Evolutionary conservation across 2,329 filamentous ascomycete species (phyloP).

Genomic region (Clarireedia monteithiana): DNA sequence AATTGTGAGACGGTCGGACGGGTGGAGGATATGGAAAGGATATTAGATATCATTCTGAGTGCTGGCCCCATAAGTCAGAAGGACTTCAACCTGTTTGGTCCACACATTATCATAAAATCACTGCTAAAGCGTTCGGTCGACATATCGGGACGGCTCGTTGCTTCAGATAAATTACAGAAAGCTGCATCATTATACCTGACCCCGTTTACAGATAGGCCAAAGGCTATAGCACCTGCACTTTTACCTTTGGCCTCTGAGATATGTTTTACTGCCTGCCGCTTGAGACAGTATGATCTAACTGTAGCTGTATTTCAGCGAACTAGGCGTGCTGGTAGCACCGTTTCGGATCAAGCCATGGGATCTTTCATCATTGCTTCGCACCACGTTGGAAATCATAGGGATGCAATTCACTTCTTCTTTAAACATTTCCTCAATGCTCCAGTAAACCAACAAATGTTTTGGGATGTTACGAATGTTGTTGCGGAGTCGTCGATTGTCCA

Average conservation of each 20-base stretch:
- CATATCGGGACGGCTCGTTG: not conserved
- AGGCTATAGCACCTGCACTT: constrained; percentile 8
- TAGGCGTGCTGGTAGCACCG: constrained; percentile 8
- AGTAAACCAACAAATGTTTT: constrained; percentile 17
- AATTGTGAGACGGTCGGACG: constrained; percentile 10
- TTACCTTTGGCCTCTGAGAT: constrained; percentile 16
- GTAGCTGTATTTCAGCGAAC: constrained; percentile 19
- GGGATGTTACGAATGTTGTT: constrained; percentile 12
- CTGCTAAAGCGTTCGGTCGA: constrained; percentile 7
- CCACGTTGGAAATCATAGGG: constrained; percentile 13
- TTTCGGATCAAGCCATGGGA: not conserved
- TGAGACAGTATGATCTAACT: constrained; percentile 17
- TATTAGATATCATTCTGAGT: constrained; percentile 18
- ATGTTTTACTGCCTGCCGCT: constrained; percentile 16
- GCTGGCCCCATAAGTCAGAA: constrained; percentile 15
- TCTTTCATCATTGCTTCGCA: constrained; percentile 18
- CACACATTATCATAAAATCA: constrained; percentile 14
- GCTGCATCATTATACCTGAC: constrained; percentile 22
- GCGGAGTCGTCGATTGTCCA: constrained; percentile 19
- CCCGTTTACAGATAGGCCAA: constrained; percentile 17
- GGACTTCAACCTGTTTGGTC: constrained; percentile 17
- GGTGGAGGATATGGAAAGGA: constrained; percentile 12
- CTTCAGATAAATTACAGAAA: constrained; percentile 14
- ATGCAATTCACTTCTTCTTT: constrained; percentile 2
- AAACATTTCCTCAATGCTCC: not conserved